Evolutionary conservation across 352 stramenopile species (phyloP), one percentile per base, ranked within the genome.

Genomic region (Globisporangium heterothallicum): DNA sequence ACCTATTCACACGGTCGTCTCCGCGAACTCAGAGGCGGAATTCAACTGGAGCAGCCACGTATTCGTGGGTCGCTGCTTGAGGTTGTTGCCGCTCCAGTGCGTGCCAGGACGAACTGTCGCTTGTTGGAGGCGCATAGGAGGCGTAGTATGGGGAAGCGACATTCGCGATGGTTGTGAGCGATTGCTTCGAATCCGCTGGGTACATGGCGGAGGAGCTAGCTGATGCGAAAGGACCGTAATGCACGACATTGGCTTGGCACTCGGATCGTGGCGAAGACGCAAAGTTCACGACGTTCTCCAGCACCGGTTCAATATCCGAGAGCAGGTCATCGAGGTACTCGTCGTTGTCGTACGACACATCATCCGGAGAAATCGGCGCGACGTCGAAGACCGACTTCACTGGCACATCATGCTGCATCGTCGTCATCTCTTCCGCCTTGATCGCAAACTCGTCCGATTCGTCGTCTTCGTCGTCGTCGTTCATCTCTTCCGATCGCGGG

Each of bases 221-320:
- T 26, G 16, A 27, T 36, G 43, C 14, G 4, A 21, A 40, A 10
- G 44, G 12, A 6, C 19, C 30, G 12, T 32, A 42, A 16, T 50
- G 40, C 40, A 10, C 48, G n/a, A 18, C 25, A n/a, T n/a, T 54
- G 24, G 52, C 18, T 4, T 24, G n/a, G 44, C 40, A 53, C 18
- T 49, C 19, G 18, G 34, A 32, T 3, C 12, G 44, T 2, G 54
- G 41, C 26, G 47, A 27, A 1, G 54, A 55, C 40, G 70, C 67
- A 44, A 81, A 81, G 57, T 70, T 68, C 10, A 67, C 70, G 24
- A 81, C 68, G 46, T 75, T 63, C 42, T 81, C 70, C 36, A 81
- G 44, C 56, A 82, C 61, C 3, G 63, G 69, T 36, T 81, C 70
- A 30, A 81, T 78, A 40, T 81, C 70, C 14, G 63, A 59, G 19